phyloP scores from a whole-genome alignment of 345 rosid species.

The Hypericum androsaemum region DNA sequence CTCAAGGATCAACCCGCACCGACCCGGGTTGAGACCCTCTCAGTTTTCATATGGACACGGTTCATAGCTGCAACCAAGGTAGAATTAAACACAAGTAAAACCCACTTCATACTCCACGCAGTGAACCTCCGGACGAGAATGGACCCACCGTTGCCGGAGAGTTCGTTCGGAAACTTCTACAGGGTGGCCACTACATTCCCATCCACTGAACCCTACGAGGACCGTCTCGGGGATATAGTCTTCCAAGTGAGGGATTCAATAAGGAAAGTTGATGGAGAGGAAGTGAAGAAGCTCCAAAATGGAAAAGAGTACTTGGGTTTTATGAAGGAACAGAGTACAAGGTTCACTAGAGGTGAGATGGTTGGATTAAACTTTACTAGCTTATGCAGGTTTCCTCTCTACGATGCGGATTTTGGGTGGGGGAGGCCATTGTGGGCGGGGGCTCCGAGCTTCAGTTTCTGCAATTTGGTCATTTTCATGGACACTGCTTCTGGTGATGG shows the following conservation, averaged over 20 bases:
- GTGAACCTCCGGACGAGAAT: too few relatives aligned
- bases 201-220: too few relatives aligned
- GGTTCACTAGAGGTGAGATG: slow-evolving; percentile 16
- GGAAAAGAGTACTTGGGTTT: slow-evolving; percentile 8
- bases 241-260: slow-evolving; percentile 18
- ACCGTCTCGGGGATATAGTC: not conserved
- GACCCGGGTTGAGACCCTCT: too few relatives aligned
- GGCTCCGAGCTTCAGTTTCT: slow-evolving; percentile 6
- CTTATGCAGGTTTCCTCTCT: slow-evolving; percentile 31
- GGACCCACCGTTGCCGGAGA: too few relatives aligned
- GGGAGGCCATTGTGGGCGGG: slow-evolving; percentile 11
- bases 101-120: too few relatives aligned
- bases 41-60: too few relatives aligned
- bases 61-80: too few relatives aligned
- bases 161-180: too few relatives aligned
- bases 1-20: too few relatives aligned
- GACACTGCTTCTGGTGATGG: slow-evolving; percentile 29
- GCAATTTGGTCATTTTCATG: slow-evolving; percentile 33
- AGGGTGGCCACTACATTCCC: too few relatives aligned
- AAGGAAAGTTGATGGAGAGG: slow-evolving; percentile 10
- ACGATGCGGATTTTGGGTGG: slow-evolving; percentile 45
- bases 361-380: slow-evolving; percentile 18
- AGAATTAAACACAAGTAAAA: too few relatives aligned
- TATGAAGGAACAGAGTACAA: slow-evolving; percentile 10
- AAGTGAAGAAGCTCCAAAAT: slow-evolving; percentile 18